Evolutionary conservation across 495 filamentous ascomycete species (phyloP).

Genomic region (Barbatosphaeria neglecta): DNA sequence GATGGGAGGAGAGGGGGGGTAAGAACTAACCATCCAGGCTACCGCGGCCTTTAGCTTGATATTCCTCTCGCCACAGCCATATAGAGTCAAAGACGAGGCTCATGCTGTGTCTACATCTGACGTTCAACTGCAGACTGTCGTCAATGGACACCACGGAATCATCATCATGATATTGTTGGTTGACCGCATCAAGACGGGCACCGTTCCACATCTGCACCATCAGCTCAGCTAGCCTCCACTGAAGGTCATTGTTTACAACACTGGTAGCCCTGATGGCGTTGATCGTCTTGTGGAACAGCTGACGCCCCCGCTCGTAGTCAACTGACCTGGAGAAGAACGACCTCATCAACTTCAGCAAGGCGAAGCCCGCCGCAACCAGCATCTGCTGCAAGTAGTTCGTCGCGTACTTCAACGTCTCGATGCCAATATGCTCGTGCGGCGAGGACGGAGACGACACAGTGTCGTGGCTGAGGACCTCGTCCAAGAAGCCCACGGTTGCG

Average conservation of each 20-base stretch:
- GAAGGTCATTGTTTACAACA: slow-evolving; percentile 72
- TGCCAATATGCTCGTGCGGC: slow-evolving; percentile 9
- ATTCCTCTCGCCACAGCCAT: slow-evolving; percentile 87
- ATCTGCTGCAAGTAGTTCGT: slow-evolving; percentile 89
- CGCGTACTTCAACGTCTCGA: slow-evolving; percentile 48
- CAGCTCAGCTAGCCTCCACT: slow-evolving; percentile 76
- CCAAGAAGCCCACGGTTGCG: slow-evolving; percentile 63
- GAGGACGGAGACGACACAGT: slow-evolving; percentile 21
- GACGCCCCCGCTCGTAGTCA: slow-evolving; percentile 60
- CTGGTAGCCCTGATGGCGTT: slow-evolving; percentile 65
- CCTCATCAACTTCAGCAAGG: slow-evolving; percentile 73
- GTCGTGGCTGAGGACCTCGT: slow-evolving; percentile 54
- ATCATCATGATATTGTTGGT: slow-evolving; percentile 23
- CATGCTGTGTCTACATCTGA: slow-evolving; percentile 86
- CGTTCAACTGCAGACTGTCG: slow-evolving; percentile 69
- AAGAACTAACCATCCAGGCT: slow-evolving; percentile 61
- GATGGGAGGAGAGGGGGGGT: slow-evolving; percentile 4
- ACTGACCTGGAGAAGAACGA: slow-evolving; percentile 69
- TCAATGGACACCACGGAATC: slow-evolving; percentile 40
- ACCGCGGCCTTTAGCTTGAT: slow-evolving; percentile 61
- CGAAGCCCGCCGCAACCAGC: slow-evolving; percentile 78
- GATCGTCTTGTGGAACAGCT: slow-evolving; percentile 67
- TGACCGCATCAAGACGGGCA: slow-evolving; percentile 42
- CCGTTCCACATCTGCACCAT: slow-evolving; percentile 88
- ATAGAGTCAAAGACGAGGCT: slow-evolving; percentile 85